These are phyloP conservation scores for Crataegus laevigata DNA, from an alignment of 306 rosid genomes.

Conservation along the genomic window DNA sequence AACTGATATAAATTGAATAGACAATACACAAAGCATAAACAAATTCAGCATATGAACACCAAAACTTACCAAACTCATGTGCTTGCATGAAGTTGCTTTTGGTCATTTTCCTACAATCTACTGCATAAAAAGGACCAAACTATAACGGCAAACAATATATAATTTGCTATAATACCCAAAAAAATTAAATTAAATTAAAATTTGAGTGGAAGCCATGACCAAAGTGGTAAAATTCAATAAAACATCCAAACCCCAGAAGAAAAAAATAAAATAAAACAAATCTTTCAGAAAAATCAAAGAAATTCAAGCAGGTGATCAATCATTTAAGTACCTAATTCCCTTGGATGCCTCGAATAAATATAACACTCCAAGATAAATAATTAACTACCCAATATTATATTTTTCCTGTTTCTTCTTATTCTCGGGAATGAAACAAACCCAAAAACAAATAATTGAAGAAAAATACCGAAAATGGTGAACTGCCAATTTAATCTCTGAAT, in stretches of 20 bases:
- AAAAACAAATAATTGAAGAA: no score
- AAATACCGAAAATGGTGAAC: no score
- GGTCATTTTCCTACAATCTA: constrained; percentile 16
- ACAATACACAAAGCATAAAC: background rate
- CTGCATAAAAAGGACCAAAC: constrained; percentile 8
- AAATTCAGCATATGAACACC: background rate
- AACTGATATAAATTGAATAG: background rate
- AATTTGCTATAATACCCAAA: background rate
- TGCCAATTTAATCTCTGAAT: no score
- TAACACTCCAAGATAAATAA: no score
- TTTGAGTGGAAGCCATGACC: background rate
- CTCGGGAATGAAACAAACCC: no score
- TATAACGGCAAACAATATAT: background rate
- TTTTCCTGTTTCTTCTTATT: no score
- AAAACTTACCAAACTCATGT: constrained; percentile 30
- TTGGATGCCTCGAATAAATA: no score
- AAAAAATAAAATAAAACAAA: background rate
- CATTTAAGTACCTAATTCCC: no score
- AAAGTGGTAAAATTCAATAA: background rate
- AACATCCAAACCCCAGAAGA: constrained; percentile 12
- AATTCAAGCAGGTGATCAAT: background rate
- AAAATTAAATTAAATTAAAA: background rate
- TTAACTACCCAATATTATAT: no score
- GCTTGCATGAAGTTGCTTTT: constrained; percentile 41
- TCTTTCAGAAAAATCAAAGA: background rate